Percentiles rank a stretch among this genome's conserved stretches.
Conservation (phyloP, 345 rosid genomes). For the Acer campestre region DNA sequence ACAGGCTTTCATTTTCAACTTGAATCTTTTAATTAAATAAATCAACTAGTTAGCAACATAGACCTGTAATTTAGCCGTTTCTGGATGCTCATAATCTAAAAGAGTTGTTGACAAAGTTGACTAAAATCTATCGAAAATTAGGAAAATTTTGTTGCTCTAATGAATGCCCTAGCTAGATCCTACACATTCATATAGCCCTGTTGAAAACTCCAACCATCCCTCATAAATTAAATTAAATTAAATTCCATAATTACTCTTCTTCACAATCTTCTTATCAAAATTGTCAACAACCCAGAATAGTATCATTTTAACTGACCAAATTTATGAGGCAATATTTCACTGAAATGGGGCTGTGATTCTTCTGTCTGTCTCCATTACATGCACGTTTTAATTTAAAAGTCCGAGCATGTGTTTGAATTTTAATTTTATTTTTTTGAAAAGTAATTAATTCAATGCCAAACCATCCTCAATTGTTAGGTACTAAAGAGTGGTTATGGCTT, state of each 20-base stretch:
- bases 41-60: neutral
- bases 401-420: neutral
- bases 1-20: neutral
- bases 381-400: neutral
- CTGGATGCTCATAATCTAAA: neutral
- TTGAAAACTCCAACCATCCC: conserved; percentile 6
- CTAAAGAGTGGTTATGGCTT: conserved; percentile 3
- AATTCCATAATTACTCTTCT: neutral
- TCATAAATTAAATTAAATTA: neutral
- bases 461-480: conserved; percentile 16
- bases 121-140: neutral
- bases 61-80: neutral
- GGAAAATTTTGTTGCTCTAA: neutral
- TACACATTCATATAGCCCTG: neutral
- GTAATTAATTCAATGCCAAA: conserved; percentile 12
- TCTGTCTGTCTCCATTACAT: conserved; percentile 6
- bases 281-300: conserved; percentile 11
- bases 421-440: neutral
- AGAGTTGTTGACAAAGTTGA: conserved; percentile 7
- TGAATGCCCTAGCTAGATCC: neutral
- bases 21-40: neutral
- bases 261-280: conserved; percentile 11
- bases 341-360: conserved; percentile 23
- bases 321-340: neutral
- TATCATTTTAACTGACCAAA: neutral